A percentile compares a stretch with the other conserved stretches of the same genome.
phyloP scores from a whole-genome alignment of 129 eudicot species.

The Flaveria ramosissima region DNA sequence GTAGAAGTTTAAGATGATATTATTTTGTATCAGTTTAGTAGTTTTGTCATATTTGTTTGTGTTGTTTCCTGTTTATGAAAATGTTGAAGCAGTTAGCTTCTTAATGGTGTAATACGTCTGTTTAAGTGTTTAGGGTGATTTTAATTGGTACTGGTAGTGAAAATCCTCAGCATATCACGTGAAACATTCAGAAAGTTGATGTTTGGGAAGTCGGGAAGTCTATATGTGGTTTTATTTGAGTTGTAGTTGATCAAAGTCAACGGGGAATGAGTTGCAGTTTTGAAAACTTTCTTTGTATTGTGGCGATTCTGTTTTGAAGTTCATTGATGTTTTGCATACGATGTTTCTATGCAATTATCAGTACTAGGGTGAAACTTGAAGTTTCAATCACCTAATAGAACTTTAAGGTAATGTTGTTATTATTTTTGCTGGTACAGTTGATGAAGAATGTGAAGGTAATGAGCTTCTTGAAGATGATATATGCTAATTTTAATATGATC shows the following conservation, averaged over 20 bases:
- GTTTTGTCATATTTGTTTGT: background rate
- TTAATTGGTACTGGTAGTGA: background rate
- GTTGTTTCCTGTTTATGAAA: background rate
- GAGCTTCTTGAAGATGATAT: slow-evolving; percentile 10
- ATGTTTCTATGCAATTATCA: background rate
- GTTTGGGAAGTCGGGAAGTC: too few relatives aligned
- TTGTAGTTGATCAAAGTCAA: too few relatives aligned
- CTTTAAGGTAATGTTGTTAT: background rate
- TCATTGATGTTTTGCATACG: slow-evolving; percentile 17
- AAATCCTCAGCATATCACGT: background rate
- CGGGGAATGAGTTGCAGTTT: background rate
- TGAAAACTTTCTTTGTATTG: background rate
- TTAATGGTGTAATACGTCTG: too few relatives aligned
- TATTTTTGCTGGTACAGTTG: background rate
- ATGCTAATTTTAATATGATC: background rate
- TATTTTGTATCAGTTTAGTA: background rate
- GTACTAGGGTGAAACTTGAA: slow-evolving; percentile 5
- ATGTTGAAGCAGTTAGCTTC: background rate
- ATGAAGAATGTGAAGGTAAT: slow-evolving; percentile 1
- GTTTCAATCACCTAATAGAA: background rate
- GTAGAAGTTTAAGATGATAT: background rate
- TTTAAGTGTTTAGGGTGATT: background rate
- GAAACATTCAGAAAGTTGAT: background rate
- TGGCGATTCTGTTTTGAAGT: slow-evolving; percentile 11
- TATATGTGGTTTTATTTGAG: too few relatives aligned